A percentile compares a stretch with the other conserved stretches of the same genome.
These are phyloP conservation scores for Lichina pygmaea DNA, from an alignment of 495 filamentous ascomycete genomes.

Conservation along the genomic window DNA sequence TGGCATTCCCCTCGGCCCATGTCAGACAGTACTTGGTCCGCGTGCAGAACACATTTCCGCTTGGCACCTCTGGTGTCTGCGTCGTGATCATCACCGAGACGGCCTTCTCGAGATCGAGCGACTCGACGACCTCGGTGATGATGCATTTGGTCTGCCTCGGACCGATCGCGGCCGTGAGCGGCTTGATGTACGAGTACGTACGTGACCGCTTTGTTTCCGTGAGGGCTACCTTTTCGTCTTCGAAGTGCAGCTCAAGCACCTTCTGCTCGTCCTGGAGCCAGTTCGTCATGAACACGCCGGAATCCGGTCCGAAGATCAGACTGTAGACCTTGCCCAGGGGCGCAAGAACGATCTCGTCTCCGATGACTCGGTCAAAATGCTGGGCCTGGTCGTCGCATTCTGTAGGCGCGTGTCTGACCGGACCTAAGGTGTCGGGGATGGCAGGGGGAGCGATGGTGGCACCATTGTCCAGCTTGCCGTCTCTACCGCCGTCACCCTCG, in stretches of 20 bases:
- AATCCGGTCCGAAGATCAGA: conserved; percentile 58
- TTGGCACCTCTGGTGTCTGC: conserved; percentile 87
- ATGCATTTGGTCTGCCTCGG: conserved; percentile 92
- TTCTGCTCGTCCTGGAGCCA: conserved; percentile 76
- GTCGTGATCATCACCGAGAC: conserved; percentile 54
- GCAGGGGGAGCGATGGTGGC: conserved; percentile 5
- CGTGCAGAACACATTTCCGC: conserved; percentile 65
- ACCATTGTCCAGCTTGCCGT: background rate
- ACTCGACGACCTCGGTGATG: conserved; percentile 55
- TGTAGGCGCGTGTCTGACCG: conserved; percentile 56
- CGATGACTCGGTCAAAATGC: conserved; percentile 65
- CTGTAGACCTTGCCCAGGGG: conserved; percentile 83
- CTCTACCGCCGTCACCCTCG: background rate
- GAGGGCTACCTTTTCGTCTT: conserved; percentile 53
- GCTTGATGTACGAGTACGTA: conserved; percentile 76
- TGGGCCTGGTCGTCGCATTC: conserved; percentile 47
- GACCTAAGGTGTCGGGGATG: conserved; percentile 58
- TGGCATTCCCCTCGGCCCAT: conserved; percentile 68
- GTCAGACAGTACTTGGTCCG: conserved; percentile 89
- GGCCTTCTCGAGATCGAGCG: conserved; percentile 65
- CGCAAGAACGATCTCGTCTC: conserved; percentile 64
- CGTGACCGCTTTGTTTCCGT: conserved; percentile 45
- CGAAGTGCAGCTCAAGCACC: conserved; percentile 56
- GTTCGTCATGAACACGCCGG: conserved; percentile 52
- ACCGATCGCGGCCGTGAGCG: conserved; percentile 55